Base-by-base conservation (phyloP, 768 basidiomycete species). In the Termitomyces sp. region DNA sequence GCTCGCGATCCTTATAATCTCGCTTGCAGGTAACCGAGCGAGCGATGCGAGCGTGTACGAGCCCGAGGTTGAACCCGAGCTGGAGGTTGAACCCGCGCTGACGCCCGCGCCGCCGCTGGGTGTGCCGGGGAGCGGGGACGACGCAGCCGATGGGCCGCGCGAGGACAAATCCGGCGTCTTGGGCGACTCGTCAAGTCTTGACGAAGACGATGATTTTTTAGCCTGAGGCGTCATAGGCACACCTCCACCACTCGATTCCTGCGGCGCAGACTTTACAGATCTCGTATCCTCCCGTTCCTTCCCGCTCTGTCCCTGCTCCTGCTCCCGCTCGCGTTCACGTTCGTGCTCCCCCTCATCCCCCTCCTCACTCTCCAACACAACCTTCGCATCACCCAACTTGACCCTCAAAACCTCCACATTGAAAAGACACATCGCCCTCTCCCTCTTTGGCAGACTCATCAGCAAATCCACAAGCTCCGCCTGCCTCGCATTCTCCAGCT, bases 401-500 rank as follows among this genome's bases (percentile, higher is more conserved):
- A 77, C 79, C 55, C 86, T 81, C 31, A 96, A 79, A 34, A 92
- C 82, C 66, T 95, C 92, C 12, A 80, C 79, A 65, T 94, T 96
- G 80, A 96, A 96, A 45, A 96, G 77, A 74, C 94, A 95, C 85
- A 96, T 83, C 0, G 92, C 93, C 14, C 94, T 85, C 65, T 96
- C 94, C 62, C 90, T 85, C 74, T 94, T 96, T 1, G 91, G 87
- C 17, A 96, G 80, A 66, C 86, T 88, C 88, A 94, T 91, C 40
- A 96, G 74, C 55, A 96, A 78, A 29, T 89, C 91, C 0, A 88
- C 86, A 49, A 96, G 80, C 63, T 91, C 88, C 2, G 68, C 69
- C 49, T 86, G 84, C 55, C 85, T 81, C 0, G 77, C 70, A 5
- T 82, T 76, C 71, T 92, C 90, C 5, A 91, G 77, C 69, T 81